Conservation (phyloP, 345 rosid species). For the Diplotaxis tenuifolia region DNA sequence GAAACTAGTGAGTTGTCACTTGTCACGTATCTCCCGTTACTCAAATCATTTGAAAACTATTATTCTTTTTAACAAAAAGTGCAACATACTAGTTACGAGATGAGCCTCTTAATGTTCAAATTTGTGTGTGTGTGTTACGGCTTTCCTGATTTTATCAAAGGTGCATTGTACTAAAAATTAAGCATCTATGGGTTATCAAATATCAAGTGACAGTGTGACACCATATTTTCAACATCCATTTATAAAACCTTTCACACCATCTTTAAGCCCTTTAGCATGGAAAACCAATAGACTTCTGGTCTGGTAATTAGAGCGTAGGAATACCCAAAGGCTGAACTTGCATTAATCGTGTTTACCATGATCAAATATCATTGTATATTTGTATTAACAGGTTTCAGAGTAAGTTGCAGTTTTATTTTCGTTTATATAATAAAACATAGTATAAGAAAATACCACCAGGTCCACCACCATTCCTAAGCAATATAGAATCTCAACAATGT, state of each 20-base stretch:
- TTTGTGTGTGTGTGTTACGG: not conserved
- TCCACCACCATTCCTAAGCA: not conserved
- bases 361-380: not conserved
- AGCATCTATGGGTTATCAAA: not conserved
- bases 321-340: not conserved
- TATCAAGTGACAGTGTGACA: not conserved
- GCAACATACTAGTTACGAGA: not conserved
- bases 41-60: not conserved
- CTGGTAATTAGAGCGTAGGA: not conserved
- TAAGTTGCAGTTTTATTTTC: slow-evolving; percentile 1
- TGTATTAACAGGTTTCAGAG: not conserved
- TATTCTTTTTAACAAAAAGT: not conserved
- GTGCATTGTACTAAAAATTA: not conserved
- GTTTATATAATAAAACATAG: not conserved
- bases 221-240: not conserved
- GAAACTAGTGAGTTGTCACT: not conserved
- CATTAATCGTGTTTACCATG: slow-evolving; percentile 20
- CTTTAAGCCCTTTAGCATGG: not conserved
- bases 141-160: not conserved
- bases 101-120: not conserved
- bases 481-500: not conserved
- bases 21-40: not conserved
- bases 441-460: not conserved
- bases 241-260: not conserved
- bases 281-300: not conserved